Conservation (phyloP, 495 filamentous ascomycete species). For the Annulohypoxylon maeteangense region DNA sequence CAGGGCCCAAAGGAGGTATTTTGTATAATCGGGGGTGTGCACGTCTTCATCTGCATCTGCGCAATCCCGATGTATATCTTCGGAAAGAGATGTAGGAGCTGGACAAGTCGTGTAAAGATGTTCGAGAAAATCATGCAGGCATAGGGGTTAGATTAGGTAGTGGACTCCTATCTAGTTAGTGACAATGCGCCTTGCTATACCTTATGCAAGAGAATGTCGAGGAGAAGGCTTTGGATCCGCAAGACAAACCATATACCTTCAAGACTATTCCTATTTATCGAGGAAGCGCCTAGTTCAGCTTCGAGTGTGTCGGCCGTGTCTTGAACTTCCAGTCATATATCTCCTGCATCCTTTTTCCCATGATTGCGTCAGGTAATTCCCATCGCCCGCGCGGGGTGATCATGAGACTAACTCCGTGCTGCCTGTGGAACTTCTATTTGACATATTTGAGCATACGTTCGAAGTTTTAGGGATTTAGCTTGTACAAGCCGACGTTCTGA, state of each 20-base stretch:
- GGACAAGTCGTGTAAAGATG: conserved; percentile 43
- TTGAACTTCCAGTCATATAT: conserved; percentile 52
- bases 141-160: background rate
- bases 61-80: conserved; percentile 57
- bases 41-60: conserved; percentile 52
- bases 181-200: too few species aligned
- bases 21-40: conserved; percentile 53
- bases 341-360: conserved; percentile 45
- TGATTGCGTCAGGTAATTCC: conserved; percentile 60
- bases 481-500: conserved; percentile 74
- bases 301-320: conserved; percentile 71
- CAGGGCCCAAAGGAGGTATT: conserved; percentile 55
- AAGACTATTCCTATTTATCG: background rate
- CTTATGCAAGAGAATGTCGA: background rate
- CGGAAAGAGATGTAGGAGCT: conserved; percentile 52
- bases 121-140: conserved; percentile 45
- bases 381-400: conserved; percentile 68
- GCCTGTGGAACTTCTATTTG: conserved; percentile 64
- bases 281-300: conserved; percentile 3
- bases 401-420: conserved; percentile 71
- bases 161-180: too few species aligned
- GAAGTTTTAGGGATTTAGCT: conserved; percentile 71
- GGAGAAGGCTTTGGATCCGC: background rate
- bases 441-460: conserved; percentile 63
- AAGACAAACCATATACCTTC: background rate